Base-by-base conservation (phyloP, 495 filamentous ascomycete genomes). In the Neurospora sp. region DNA sequence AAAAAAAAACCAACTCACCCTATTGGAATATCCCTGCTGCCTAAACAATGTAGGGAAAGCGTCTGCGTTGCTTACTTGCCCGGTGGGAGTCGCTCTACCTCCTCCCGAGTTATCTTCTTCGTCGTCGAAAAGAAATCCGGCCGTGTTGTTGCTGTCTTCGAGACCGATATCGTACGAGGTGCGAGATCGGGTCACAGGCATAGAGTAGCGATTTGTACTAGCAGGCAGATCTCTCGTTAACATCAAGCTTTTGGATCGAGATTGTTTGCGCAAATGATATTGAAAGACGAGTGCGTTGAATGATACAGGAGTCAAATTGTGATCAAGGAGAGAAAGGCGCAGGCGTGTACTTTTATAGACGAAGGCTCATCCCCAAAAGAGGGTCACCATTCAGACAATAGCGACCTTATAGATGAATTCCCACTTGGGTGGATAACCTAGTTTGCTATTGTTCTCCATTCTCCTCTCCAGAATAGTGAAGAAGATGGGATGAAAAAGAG, bases 201-300 rank as follows among this genome's bases (percentile, higher is more conserved):
- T 94, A 9, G 94, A 97, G 80, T 95, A 94, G 59, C 94, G 90
- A 78, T 97, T 94, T 70, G 90, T 85, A 71, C 92, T 94, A 71
- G 42, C 7, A 37, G 18, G 40, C 9, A 72, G 40, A 72, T 73
- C 42, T 27, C 14, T 74, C 40, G 71, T 80, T 70, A 76, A 72
- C 73, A 14, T 70, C 22, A 9, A 72, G 71, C 70, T 69, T 42
- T 59, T 68, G 65, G 48, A 44, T 48, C 9, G 72, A 31, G 31
- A 70, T 16, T 22, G 73, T 61, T 37, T 38, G 48, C 22, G 48
- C 22, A 65, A 35, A 35, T 65, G 71, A 69, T 70, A 20, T 37
- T 14, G 8, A 37, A 44, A 71, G 37, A 27, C 68, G 27, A 69
- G 31, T 45, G 35, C 35, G 35, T 45, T 41, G 68, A 65, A 18